Conservation (phyloP, 2,329 filamentous ascomycete genomes). For the Zasmidium citrigriseum region DNA sequence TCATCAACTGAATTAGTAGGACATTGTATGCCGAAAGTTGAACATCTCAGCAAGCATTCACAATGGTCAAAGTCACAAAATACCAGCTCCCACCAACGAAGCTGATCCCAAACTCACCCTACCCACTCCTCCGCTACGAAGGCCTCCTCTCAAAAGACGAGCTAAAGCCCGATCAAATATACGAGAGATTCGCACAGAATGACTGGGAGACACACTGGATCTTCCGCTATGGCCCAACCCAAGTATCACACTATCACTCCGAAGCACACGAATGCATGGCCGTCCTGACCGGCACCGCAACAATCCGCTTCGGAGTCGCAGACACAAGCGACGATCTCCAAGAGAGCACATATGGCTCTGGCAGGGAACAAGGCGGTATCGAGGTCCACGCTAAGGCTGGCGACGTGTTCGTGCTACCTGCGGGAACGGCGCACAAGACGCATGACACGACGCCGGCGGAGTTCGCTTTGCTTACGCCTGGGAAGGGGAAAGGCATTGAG, state of each 20-base stretch:
- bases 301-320: slow-evolving; percentile 57
- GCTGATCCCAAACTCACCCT: slow-evolving; percentile 54
- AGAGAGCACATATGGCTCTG: slow-evolving; percentile 42
- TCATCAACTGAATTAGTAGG: not conserved
- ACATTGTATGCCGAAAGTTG: not conserved
- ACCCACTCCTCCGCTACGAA: slow-evolving; percentile 57
- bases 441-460: slow-evolving; percentile 44
- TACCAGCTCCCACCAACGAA: slow-evolving; percentile 47
- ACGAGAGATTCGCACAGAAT: slow-evolving; percentile 51
- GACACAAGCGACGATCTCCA: slow-evolving; percentile 47
- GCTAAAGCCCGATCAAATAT: slow-evolving; percentile 33
- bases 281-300: slow-evolving; percentile 55
- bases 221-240: slow-evolving; percentile 57
- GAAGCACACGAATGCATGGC: slow-evolving; percentile 60
- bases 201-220: slow-evolving; percentile 60
- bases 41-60: not conserved
- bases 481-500: slow-evolving; percentile 40
- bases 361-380: slow-evolving; percentile 50
- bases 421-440: slow-evolving; percentile 59
- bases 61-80: slow-evolving; percentile 26
- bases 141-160: slow-evolving; percentile 38
- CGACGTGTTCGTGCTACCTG: slow-evolving; percentile 62
- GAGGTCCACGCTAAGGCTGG: slow-evolving; percentile 52
- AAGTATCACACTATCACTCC: slow-evolving; percentile 60
- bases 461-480: slow-evolving; percentile 49